Evolutionary conservation across 495 filamentous ascomycete genomes (phyloP), one percentile per base, ranked within the genome.

Genomic region (Hypoxylon intermedium): DNA sequence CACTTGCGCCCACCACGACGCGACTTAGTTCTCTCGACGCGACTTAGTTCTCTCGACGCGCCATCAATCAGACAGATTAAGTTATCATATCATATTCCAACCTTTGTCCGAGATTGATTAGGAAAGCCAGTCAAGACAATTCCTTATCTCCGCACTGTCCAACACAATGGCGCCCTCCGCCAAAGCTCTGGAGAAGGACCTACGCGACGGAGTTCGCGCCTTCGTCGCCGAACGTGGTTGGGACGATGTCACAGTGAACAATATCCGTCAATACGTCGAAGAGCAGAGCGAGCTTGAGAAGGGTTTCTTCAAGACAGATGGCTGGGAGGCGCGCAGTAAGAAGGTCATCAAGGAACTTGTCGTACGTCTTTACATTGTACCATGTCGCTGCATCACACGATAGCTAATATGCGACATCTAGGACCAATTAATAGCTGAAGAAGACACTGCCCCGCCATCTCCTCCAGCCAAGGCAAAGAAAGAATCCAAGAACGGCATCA

Each of bases 281-380:
- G 73, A 85, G 60, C 69, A 86, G 37, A 72, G 92, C 5, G 78
- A 74, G 20, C 81, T 98, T 1, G 79, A 82, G 2, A 75, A 82
- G 3, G 89, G 83, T 0, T 96, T 90, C 65, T 86, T 96, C 67
- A 90, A 86, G 62, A 72, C 83, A 36, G 71, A 62, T 2, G 70
- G 80, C 13, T 97, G 93, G 94, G 95, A 94, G 65, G 69, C 76
- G n/a, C 82, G 81, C 62, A 95, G 91, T 74, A 91, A 95, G 53
- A 64, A 79, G 13, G 68, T 95, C 23, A 91, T 97, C 50, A 79
- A 82, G 54, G 78, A 83, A 12, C 83, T 85, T 71, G 82, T 89
- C 49, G 93, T 96, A 79, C 67, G 85, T 77, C 42, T 31, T 40
- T 18, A 58, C 21, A 9, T 40, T 13, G n/a, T 15, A 42, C 43